Evolutionary conservation across 306 rosid genomes (phyloP).

Genomic region (Cajanus cajan): DNA sequence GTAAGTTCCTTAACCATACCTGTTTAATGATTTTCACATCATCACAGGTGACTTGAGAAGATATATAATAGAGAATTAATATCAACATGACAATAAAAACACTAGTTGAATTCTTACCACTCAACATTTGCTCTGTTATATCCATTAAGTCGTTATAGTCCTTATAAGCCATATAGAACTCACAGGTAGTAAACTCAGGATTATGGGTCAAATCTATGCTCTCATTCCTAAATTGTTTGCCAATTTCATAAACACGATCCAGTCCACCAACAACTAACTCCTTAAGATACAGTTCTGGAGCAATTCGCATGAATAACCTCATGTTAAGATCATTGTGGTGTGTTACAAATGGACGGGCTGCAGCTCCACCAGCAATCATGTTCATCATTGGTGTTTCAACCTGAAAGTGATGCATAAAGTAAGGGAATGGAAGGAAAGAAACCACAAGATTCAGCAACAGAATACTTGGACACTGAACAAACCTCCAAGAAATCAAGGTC

Average conservation of each 20-base stretch:
- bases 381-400: constrained; percentile 99
- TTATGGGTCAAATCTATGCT: neutral
- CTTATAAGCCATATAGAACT: constrained; percentile 89
- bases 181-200: constrained; percentile 86
- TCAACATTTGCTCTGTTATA: constrained; percentile 77
- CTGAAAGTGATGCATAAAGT: constrained; percentile 40
- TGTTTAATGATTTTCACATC: constrained; percentile 31
- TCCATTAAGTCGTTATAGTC: constrained; percentile 90
- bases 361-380: constrained; percentile 97
- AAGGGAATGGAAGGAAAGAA: constrained; percentile 15
- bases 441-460: neutral
- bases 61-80: neutral
- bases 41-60: constrained; percentile 2
- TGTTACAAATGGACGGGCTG: constrained; percentile 91
- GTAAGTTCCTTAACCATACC: constrained; percentile 91
- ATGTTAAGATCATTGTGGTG: constrained; percentile 90
- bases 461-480: constrained; percentile 28
- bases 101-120: constrained; percentile 53
- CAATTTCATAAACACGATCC: constrained; percentile 98
- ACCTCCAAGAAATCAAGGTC: constrained; percentile 93
- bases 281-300: constrained; percentile 94
- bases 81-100: neutral
- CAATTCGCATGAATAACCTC: constrained; percentile 86
- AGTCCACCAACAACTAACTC: constrained; percentile 93
- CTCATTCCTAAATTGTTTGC: constrained; percentile 62